Conservation (phyloP, 2,329 filamentous ascomycete genomes). For the Paradendryphiella salina region DNA sequence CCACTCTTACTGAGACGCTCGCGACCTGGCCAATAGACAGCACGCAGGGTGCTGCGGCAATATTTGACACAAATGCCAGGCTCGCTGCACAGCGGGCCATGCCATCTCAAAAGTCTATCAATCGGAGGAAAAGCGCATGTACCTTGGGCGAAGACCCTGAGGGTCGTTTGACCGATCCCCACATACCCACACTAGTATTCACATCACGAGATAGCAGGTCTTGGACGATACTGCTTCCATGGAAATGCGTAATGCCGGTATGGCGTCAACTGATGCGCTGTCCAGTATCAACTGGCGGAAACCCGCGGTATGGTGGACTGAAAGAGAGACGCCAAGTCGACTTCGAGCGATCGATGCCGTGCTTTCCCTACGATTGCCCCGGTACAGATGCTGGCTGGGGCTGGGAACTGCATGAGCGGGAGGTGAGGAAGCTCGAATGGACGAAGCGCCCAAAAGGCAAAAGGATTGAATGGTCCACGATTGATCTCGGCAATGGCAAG, state of each 20-base stretch:
- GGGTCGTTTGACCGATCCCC: slow-evolving; percentile 64
- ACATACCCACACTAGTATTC: slow-evolving; percentile 75
- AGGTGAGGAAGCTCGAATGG: slow-evolving; percentile 67
- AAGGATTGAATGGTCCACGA: slow-evolving; percentile 70
- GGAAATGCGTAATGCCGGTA: slow-evolving; percentile 82
- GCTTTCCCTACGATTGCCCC: slow-evolving; percentile 85
- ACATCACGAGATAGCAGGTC: slow-evolving; percentile 60
- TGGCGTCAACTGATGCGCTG: slow-evolving; percentile 88
- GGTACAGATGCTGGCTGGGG: slow-evolving; percentile 75
- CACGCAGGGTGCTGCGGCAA: slow-evolving; percentile 50
- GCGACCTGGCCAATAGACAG: slow-evolving; percentile 69
- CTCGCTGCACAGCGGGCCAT: slow-evolving; percentile 67
- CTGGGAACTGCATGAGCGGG: slow-evolving; percentile 73
- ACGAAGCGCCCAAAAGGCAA: slow-evolving; percentile 79
- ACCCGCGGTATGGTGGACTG: slow-evolving; percentile 79
- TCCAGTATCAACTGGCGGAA: slow-evolving; percentile 76
- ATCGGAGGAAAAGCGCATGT: slow-evolving; percentile 69
- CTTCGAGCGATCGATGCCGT: slow-evolving; percentile 76
- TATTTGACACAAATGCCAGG: slow-evolving; percentile 72
- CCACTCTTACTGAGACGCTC: slow-evolving; percentile 61
- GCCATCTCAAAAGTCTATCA: slow-evolving; percentile 76
- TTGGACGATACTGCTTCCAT: slow-evolving; percentile 86
- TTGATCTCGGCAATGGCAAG: slow-evolving; percentile 72
- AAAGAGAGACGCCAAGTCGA: slow-evolving; percentile 77
- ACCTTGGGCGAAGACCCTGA: slow-evolving; percentile 66